These are phyloP conservation scores for Salinomyces thailandicus DNA, from an alignment of 2,329 filamentous ascomycete genomes.

Conservation along the genomic window DNA sequence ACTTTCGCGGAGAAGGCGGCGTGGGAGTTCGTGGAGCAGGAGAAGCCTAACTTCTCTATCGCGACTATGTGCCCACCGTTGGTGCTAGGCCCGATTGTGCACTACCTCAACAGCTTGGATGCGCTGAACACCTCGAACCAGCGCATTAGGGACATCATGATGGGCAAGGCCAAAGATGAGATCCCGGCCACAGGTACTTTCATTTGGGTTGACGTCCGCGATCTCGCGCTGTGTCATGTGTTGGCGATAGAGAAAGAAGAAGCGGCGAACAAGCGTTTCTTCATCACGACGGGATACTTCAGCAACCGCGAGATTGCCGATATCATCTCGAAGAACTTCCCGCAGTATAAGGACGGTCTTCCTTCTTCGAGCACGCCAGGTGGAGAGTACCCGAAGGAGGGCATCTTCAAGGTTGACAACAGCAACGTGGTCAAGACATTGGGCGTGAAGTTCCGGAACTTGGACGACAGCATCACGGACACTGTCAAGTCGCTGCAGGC, in stretches of 20 bases:
- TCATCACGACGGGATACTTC: conserved; percentile 51
- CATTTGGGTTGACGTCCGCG: conserved; percentile 38
- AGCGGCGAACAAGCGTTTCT: conserved; percentile 53
- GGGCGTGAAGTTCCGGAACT: conserved; percentile 47
- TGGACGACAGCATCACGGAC: conserved; percentile 52
- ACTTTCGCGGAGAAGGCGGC: conserved; percentile 49
- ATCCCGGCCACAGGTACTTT: conserved; percentile 47
- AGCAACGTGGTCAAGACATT: conserved; percentile 43
- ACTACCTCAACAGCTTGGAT: conserved; percentile 53
- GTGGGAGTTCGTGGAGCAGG: conserved; percentile 43
- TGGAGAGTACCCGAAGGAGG: conserved; percentile 37
- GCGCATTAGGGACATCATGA: conserved; percentile 53
- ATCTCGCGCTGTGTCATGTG: conserved; percentile 56
- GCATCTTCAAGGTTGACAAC: conserved; percentile 49
- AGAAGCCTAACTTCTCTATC: conserved; percentile 41
- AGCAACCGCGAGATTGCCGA: conserved; percentile 49
- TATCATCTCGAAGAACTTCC: conserved; percentile 46
- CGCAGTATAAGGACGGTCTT: conserved; percentile 40
- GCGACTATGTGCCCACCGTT: conserved; percentile 42
- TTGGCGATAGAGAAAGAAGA: conserved; percentile 46
- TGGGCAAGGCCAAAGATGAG: conserved; percentile 48
- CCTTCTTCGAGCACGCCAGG: conserved; percentile 33
- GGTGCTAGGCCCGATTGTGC: conserved; percentile 42
- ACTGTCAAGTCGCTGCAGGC: conserved; percentile 53
- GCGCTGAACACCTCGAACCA: conserved; percentile 64